Evolutionary conservation across 2,329 filamentous ascomycete genomes (phyloP).

Genomic region (Penicillium occitanis): DNA sequence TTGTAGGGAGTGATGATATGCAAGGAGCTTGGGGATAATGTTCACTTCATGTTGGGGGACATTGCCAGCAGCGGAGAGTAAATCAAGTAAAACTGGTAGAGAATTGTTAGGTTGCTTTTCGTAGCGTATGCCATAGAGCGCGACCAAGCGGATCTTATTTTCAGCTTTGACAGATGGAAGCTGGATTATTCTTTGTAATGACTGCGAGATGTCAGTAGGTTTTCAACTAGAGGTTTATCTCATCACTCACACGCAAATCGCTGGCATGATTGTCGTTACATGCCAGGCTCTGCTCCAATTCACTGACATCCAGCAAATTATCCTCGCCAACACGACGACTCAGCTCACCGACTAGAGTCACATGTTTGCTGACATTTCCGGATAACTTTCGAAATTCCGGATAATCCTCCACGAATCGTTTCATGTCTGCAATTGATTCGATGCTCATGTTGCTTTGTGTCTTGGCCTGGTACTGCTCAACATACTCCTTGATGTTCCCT

Average conservation of each 20-base stretch:
- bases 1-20: slow-evolving; percentile 84
- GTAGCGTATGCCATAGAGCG: slow-evolving; percentile 93
- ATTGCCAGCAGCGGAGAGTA: slow-evolving; percentile 79
- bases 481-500: slow-evolving; percentile 97
- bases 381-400: slow-evolving; percentile 96
- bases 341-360: slow-evolving; percentile 90
- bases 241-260: slow-evolving; percentile 73
- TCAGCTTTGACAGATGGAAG: slow-evolving; percentile 72
- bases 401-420: slow-evolving; percentile 98
- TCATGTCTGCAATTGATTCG: slow-evolving; percentile 98
- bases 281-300: slow-evolving; percentile 92
- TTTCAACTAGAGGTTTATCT: not conserved
- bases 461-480: slow-evolving; percentile 95
- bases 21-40: slow-evolving; percentile 76
- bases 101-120: slow-evolving; percentile 81
- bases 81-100: slow-evolving; percentile 79
- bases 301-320: slow-evolving; percentile 89
- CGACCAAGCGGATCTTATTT: slow-evolving; percentile 85
- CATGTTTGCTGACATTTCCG: slow-evolving; percentile 97
- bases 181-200: slow-evolving; percentile 81
- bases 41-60: slow-evolving; percentile 73
- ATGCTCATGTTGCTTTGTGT: slow-evolving; percentile 96
- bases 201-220: slow-evolving; percentile 49
- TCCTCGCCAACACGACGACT: slow-evolving; percentile 84
- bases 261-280: slow-evolving; percentile 93